phyloP scores from a whole-genome alignment of 2,329 filamentous ascomycete genomes.

The Penicillium polonicum region DNA sequence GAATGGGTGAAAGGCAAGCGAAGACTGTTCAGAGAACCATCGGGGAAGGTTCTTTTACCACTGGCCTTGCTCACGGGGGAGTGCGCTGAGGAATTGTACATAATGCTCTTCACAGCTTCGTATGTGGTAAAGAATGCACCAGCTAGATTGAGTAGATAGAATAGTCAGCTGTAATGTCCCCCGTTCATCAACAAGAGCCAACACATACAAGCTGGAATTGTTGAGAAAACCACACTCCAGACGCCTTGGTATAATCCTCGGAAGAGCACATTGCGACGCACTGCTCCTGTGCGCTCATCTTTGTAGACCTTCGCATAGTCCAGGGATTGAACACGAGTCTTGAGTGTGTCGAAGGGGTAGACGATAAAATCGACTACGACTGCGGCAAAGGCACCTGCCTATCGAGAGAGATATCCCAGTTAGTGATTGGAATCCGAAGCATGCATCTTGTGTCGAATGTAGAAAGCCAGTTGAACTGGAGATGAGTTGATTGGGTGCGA shows the following conservation, averaged over 20 bases:
- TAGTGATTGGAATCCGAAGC: background rate
- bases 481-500: conserved; percentile 11
- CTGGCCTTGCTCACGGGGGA: conserved; percentile 5
- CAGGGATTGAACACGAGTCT: conserved; percentile 78
- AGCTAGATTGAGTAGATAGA: conserved; percentile 48
- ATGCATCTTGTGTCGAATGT: no score
- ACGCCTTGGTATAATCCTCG: conserved; percentile 83
- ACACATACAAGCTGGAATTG: conserved; percentile 74
- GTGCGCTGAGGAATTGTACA: conserved; percentile 52
- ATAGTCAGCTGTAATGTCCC: background rate
- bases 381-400: conserved; percentile 83
- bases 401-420: background rate
- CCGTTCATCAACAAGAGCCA: background rate
- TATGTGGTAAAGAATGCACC: conserved; percentile 90
- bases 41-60: background rate
- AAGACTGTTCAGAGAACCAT: conserved; percentile 1
- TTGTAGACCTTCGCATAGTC: conserved; percentile 69
- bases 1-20: conserved; percentile 35
- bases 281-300: conserved; percentile 54
- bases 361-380: conserved; percentile 83
- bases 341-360: conserved; percentile 86
- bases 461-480: background rate
- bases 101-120: conserved; percentile 67
- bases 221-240: conserved; percentile 79
- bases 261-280: conserved; percentile 59